These are phyloP conservation scores for Diaporthe australafricana DNA, from an alignment of 2,329 filamentous ascomycete genomes.

Conservation along the genomic window DNA sequence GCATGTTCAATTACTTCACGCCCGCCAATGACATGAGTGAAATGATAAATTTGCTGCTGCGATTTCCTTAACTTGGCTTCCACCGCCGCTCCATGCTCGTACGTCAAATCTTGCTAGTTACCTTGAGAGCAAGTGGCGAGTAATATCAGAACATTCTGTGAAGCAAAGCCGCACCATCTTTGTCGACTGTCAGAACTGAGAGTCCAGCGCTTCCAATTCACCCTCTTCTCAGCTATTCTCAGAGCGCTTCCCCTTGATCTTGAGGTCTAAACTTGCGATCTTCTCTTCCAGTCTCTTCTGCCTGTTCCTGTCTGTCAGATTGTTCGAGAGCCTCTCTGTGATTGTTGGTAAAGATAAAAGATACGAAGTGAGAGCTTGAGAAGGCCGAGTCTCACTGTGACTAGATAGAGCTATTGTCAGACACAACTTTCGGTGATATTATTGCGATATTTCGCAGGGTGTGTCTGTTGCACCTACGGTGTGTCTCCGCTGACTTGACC, in stretches of 20 bases:
- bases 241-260: not conserved
- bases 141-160: not conserved
- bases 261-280: not conserved
- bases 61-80: not conserved
- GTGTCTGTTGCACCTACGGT: not conserved
- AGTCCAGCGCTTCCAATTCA: not conserved
- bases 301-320: not conserved
- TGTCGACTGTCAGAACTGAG: not conserved
- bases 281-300: not conserved
- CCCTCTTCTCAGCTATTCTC: not conserved
- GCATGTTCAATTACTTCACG: too few species aligned
- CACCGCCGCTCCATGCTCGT: too few species aligned
- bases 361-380: not conserved
- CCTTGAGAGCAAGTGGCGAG: not conserved
- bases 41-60: not conserved
- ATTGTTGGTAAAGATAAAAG: not conserved
- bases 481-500: slow-evolving; percentile 9
- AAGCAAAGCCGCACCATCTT: not conserved
- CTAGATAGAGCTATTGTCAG: not conserved
- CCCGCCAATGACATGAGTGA: not conserved
- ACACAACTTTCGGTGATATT: fast-evolving
- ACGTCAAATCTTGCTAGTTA: not conserved
- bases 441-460: too few species aligned
- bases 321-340: not conserved
- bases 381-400: not conserved